Base-by-base conservation (phyloP, 2,329 filamentous ascomycete species). In the Fusarium stilboides region DNA sequence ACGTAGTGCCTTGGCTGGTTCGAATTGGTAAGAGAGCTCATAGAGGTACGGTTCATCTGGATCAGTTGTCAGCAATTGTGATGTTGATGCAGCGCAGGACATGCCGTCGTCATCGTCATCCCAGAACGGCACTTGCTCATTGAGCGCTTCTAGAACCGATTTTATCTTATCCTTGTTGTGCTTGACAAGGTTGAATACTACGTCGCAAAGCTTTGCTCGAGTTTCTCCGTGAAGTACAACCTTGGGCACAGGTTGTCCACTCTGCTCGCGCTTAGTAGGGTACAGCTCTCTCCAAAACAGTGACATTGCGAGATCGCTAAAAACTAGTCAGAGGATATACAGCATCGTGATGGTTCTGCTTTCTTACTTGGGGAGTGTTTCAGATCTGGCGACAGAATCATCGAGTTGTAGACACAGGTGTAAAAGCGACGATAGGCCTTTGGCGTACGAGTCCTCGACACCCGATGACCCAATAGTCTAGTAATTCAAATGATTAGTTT, bases 281-380 rank as follows among this genome's bases (percentile, higher is more conserved):
- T 93, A 93, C 1, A 94, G 80, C 71, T 91, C 90, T 57, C 82
- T 86, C 74, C 84, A 87, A 70, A 94, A 88, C 2, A 94, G 76
- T 5, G 80, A 75, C 77, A 77, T 43, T 26, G 76, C 75, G 43
- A 79, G 60, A 22, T 77, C 57, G 12, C 76, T 79, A 34, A 7
- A 24, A 12, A 24, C 39, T 20, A 44, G 49, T 71, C 34, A 74
- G 65, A 20, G 20, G 13, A 42, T 42, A 13, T 24, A 42, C 17
- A 8, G 13, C 8, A 12, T 47, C 19, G 7, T 6, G 7, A 34
- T 36, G 13, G 13, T 31, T 33, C n/a, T 20, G 19, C 42, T 19
- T 46, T 42, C 74, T 65, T 68, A 79, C 74, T 62, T 57, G 44
- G 78, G 75, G 6, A 81, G 47, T 10, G 46, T 36, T 14, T 34